phyloP scores from a whole-genome alignment of 2,329 filamentous ascomycete genomes.

The Pseudogymnoascus sp. region DNA sequence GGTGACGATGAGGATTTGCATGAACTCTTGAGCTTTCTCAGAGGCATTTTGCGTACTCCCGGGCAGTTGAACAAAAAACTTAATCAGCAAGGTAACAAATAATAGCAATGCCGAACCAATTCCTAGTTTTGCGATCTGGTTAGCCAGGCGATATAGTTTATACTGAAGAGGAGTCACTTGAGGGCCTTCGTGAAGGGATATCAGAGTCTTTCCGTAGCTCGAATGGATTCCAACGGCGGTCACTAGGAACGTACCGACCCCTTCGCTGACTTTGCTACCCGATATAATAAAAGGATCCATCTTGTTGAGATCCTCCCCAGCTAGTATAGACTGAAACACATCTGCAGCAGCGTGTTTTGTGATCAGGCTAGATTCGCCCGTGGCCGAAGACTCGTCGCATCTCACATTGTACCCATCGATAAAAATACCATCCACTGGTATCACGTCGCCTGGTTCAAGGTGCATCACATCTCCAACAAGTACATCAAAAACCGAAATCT shows the following conservation, averaged over 20 bases:
- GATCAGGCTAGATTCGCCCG: slow-evolving; percentile 67
- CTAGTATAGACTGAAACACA: slow-evolving; percentile 50
- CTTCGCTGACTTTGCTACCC: slow-evolving; percentile 50
- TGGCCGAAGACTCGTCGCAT: slow-evolving; percentile 69
- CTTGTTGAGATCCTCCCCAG: slow-evolving; percentile 46
- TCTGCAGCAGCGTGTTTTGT: slow-evolving; percentile 58
- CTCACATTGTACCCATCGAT: slow-evolving; percentile 60
- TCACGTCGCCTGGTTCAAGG: slow-evolving; percentile 62
- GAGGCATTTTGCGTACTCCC: slow-evolving; percentile 31
- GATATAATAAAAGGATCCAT: slow-evolving; percentile 60
- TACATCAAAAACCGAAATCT: slow-evolving; percentile 60
- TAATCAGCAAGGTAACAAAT: slow-evolving; percentile 35
- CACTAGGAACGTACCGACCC: slow-evolving; percentile 47
- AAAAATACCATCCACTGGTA: slow-evolving; percentile 65
- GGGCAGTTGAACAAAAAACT: slow-evolving; percentile 31
- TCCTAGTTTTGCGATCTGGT: slow-evolving; percentile 47
- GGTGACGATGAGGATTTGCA: slow-evolving; percentile 53
- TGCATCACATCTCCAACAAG: slow-evolving; percentile 65
- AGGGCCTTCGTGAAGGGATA: slow-evolving; percentile 47
- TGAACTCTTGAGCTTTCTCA: slow-evolving; percentile 52
- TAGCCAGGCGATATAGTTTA: slow-evolving; percentile 46
- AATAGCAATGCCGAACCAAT: slow-evolving; percentile 31
- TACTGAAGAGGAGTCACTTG: slow-evolving; percentile 49
- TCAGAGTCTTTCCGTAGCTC: slow-evolving; percentile 50
- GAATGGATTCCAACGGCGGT: slow-evolving; percentile 51